Evolutionary conservation across 2,329 filamentous ascomycete species (phyloP).

Genomic region (Dryadomyces quercus-mongolicae): DNA sequence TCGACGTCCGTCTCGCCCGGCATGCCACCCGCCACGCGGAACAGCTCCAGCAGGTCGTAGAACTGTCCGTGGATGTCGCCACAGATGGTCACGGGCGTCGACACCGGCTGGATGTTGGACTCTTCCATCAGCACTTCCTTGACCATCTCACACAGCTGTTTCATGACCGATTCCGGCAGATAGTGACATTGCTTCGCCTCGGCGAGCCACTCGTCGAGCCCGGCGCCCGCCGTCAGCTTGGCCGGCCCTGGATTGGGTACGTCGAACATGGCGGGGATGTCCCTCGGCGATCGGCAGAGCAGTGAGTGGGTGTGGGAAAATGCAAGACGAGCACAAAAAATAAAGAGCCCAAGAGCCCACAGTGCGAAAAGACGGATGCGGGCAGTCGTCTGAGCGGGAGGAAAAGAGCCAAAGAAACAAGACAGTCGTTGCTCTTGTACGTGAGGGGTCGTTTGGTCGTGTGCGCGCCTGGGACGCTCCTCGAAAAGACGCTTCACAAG

Average conservation of each 20-base stretch:
- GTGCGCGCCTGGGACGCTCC: no score
- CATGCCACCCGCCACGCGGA: constrained; percentile 93
- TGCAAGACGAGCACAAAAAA: no score
- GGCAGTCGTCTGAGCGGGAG: no score
- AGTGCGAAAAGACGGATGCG: no score
- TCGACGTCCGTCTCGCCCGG: constrained; percentile 68
- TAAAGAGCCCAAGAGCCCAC: not conserved
- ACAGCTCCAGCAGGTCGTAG: constrained; percentile 93
- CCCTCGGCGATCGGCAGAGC: not conserved
- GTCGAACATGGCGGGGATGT: constrained; percentile 24
- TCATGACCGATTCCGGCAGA: constrained; percentile 92
- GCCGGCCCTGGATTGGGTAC: constrained; percentile 88
- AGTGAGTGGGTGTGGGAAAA: no score
- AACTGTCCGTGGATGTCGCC: constrained; percentile 99
- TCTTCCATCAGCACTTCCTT: constrained; percentile 99
- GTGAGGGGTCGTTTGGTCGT: no score
- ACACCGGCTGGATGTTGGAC: constrained; percentile 97
- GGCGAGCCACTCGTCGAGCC: constrained; percentile 91
- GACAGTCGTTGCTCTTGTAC: no score
- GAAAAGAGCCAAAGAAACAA: no score
- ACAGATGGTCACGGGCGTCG: constrained; percentile 91
- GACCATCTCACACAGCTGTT: constrained; percentile 95
- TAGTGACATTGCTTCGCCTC: constrained; percentile 97
- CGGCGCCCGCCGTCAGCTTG: constrained; percentile 69
- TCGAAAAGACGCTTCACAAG: no score